A percentile compares a stretch with the other conserved stretches of the same genome.
Evolutionary conservation across 805 yeast genomes (phyloP).

Genomic region (Phaffomyces opuntiae): DNA sequence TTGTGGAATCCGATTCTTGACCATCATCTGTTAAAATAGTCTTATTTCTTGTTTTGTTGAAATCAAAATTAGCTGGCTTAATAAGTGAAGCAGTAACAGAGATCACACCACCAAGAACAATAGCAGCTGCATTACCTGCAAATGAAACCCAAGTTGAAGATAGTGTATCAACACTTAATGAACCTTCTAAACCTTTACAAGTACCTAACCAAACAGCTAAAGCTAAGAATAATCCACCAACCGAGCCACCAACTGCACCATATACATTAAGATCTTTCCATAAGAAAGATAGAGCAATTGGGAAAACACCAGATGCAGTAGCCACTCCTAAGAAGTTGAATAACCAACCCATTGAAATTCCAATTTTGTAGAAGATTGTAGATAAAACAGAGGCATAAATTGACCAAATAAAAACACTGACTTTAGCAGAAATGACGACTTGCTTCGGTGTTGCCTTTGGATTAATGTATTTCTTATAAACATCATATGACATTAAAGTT

Average conservation of each 20-base stretch:
- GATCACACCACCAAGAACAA: conserved; percentile 30
- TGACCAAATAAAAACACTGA: conserved; percentile 34
- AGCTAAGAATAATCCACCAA: conserved; percentile 31
- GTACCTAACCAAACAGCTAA: conserved; percentile 33
- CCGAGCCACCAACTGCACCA: conserved; percentile 33
- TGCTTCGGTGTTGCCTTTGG: conserved; percentile 35
- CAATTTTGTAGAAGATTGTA: conserved; percentile 29
- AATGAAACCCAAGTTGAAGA: conserved; percentile 34
- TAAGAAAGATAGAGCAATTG: conserved; percentile 32
- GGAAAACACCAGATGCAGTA: conserved; percentile 34
- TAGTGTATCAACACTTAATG: conserved; percentile 28
- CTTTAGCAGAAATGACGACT: conserved; percentile 36
- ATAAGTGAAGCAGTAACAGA: conserved; percentile 26
- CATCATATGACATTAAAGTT: conserved; percentile 38
- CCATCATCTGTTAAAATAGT: conserved; percentile 22
- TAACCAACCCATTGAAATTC: conserved; percentile 32
- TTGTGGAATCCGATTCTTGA: conserved; percentile 3
- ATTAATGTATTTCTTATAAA: conserved; percentile 37
- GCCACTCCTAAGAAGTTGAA: conserved; percentile 36
- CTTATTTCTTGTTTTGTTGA: conserved; percentile 27
- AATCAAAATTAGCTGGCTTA: conserved; percentile 36
- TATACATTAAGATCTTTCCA: conserved; percentile 30
- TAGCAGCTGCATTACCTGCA: conserved; percentile 33
- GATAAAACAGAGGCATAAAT: conserved; percentile 31
- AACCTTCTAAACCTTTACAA: conserved; percentile 29